These are phyloP conservation scores for Dryas alaskensis DNA, from an alignment of 306 rosid species.

Conservation along the genomic window DNA sequence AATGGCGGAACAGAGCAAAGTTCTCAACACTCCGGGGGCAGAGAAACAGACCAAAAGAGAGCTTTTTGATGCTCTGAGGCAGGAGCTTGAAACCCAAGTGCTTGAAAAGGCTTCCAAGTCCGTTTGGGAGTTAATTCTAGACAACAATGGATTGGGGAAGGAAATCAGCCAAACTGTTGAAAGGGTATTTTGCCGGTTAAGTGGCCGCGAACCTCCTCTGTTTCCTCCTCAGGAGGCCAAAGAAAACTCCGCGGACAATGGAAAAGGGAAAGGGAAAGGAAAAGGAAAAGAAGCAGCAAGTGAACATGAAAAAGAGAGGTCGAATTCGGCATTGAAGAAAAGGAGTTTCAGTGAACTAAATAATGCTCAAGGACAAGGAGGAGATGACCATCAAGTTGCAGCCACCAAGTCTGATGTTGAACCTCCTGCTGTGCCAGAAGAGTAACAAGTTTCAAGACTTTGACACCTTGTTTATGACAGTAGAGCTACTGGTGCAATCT, in stretches of 20 bases:
- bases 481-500: neutral
- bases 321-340: slow-evolving; percentile 53
- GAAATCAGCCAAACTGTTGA: slow-evolving; percentile 88
- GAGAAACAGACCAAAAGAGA: slow-evolving; percentile 95
- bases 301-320: slow-evolving; percentile 37
- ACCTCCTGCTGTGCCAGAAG: slow-evolving; percentile 26
- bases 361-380: slow-evolving; percentile 16
- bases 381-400: slow-evolving; percentile 44
- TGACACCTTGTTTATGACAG: neutral
- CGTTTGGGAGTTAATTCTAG: slow-evolving; percentile 92
- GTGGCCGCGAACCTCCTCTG: slow-evolving; percentile 84
- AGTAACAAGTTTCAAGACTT: slow-evolving; percentile 26
- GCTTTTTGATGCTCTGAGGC: slow-evolving; percentile 80
- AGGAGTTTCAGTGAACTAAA: slow-evolving; percentile 58
- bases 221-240: slow-evolving; percentile 40
- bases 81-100: slow-evolving; percentile 82
- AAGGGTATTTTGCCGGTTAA: slow-evolving; percentile 78
- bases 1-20: slow-evolving; percentile 97
- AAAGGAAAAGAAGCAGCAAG: slow-evolving; percentile 44
- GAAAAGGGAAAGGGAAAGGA: slow-evolving; percentile 37
- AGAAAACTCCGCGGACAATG: neutral
- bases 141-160: slow-evolving; percentile 70
- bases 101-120: slow-evolving; percentile 96
- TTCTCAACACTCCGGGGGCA: slow-evolving; percentile 90
- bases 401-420: slow-evolving; percentile 21